Percentiles rank a stretch among this genome's conserved stretches.
Evolutionary conservation across 257 asterid genomes (phyloP).

Genomic region (Plectranthus barbatus): DNA sequence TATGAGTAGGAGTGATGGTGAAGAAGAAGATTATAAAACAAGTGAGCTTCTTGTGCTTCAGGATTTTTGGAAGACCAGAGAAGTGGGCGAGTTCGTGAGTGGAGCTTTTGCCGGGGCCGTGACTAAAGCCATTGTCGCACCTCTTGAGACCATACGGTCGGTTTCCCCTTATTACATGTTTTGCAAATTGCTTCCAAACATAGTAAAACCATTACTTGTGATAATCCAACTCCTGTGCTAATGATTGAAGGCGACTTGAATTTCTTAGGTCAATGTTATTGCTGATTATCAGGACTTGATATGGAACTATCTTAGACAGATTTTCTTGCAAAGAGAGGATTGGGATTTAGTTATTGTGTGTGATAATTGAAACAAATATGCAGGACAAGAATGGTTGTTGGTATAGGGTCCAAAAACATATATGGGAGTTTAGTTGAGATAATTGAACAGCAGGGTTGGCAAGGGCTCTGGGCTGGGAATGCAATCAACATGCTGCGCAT

Average conservation of each 20-base stretch:
- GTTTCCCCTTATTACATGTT: background rate
- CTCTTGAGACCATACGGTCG: slow-evolving; percentile 95
- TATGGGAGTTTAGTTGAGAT: slow-evolving; percentile 68
- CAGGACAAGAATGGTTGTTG: slow-evolving; percentile 99
- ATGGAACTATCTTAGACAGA: too few relatives aligned
- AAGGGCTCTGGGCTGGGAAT: slow-evolving; percentile 96
- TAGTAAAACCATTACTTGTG: too few relatives aligned
- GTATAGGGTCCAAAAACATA: slow-evolving; percentile 75
- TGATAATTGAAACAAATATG: slow-evolving; percentile 21
- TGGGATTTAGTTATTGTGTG: background rate
- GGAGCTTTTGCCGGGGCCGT: slow-evolving; percentile 97
- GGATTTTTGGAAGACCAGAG: slow-evolving; percentile 59
- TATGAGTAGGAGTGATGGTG: background rate
- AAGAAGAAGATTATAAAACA: slow-evolving; percentile 1
- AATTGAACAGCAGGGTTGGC: slow-evolving; percentile 83
- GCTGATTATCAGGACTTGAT: too few relatives aligned
- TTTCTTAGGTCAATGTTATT: too few relatives aligned
- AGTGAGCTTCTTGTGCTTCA: slow-evolving; percentile 24
- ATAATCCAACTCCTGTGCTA: too few relatives aligned
- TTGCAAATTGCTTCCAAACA: background rate
- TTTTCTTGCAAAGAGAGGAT: too few relatives aligned
- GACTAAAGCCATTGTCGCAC: slow-evolving; percentile 97
- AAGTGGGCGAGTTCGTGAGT: slow-evolving; percentile 83
- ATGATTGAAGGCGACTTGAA: too few relatives aligned
- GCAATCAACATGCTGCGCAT: slow-evolving; percentile 87